These are phyloP conservation scores for Trichophyton equinum DNA, from an alignment of 2,329 filamentous ascomycete genomes.

Conservation along the genomic window DNA sequence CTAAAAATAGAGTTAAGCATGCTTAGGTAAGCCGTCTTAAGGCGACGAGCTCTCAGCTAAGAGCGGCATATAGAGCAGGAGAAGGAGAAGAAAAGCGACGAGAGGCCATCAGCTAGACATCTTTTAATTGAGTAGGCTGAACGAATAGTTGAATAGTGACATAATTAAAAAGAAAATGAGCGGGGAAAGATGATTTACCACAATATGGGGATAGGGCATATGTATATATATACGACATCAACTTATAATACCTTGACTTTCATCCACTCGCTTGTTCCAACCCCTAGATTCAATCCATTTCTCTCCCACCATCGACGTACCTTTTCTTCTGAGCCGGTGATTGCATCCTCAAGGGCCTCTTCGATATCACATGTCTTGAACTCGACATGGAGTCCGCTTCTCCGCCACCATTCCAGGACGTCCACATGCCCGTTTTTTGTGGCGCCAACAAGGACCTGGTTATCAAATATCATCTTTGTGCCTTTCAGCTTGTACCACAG, in stretches of 20 bases:
- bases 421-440: conserved; percentile 75
- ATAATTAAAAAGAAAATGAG: background rate
- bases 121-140: background rate
- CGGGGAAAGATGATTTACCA: no score
- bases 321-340: conserved; percentile 55
- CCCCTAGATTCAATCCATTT: conserved; percentile 68
- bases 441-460: conserved; percentile 70
- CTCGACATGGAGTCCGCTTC: conserved; percentile 59
- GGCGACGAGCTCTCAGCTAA: background rate
- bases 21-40: background rate
- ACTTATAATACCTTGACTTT: conserved; percentile 58
- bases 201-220: background rate
- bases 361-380: conserved; percentile 95
- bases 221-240: background rate
- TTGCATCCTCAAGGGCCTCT: conserved; percentile 80
- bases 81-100: no score
- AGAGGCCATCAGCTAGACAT: no score
- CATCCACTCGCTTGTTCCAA: conserved; percentile 84
- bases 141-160: background rate
- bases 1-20: background rate
- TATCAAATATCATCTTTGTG: conserved; percentile 68
- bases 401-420: conserved; percentile 88
- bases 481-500: conserved; percentile 67
- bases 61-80: background rate
- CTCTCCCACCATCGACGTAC: conserved; percentile 79